Percentiles rank a stretch among this genome's conserved stretches.
These are phyloP conservation scores for Chytridium lagenaria DNA, from an alignment of 371 early-diverging fungal species.

Conservation along the genomic window DNA sequence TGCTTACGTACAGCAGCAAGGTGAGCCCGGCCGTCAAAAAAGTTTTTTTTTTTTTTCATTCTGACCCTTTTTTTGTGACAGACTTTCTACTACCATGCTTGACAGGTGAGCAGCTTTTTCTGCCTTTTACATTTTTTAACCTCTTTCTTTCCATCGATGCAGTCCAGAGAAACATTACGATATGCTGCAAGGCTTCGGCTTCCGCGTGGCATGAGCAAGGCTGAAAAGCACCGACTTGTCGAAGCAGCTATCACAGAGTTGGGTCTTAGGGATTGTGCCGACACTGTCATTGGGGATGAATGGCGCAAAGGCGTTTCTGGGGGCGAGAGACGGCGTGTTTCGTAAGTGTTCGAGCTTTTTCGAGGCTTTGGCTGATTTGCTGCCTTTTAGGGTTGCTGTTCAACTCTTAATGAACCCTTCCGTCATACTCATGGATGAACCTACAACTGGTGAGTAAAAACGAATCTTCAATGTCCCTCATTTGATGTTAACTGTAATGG, in stretches of 20 bases:
- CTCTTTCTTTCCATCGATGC: slow-evolving; percentile 31
- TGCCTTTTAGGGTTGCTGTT: slow-evolving; percentile 46
- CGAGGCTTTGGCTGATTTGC: background rate
- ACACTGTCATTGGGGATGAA: slow-evolving; percentile 86
- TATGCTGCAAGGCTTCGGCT: slow-evolving; percentile 82
- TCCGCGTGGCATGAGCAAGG: slow-evolving; percentile 60
- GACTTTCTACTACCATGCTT: slow-evolving; percentile 52
- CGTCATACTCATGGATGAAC: slow-evolving; percentile 93
- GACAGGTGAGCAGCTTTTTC: slow-evolving; percentile 23
- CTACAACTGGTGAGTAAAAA: slow-evolving; percentile 52
- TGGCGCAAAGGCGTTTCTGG: slow-evolving; percentile 78
- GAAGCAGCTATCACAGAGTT: slow-evolving; percentile 78
- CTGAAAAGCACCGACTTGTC: slow-evolving; percentile 58
- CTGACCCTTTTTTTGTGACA: too few relatives aligned
- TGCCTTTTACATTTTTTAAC: slow-evolving; percentile 9
- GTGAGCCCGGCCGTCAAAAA: background rate
- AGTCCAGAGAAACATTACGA: slow-evolving; percentile 68
- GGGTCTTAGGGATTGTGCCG: slow-evolving; percentile 77
- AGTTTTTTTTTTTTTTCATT: background rate
- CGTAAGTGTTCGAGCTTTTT: slow-evolving; percentile 30
- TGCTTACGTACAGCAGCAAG: slow-evolving; percentile 53
- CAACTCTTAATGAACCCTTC: slow-evolving; percentile 90
- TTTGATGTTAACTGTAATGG: slow-evolving; percentile 71
- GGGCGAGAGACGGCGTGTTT: slow-evolving; percentile 55
- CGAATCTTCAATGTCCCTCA: too few relatives aligned